Evolutionary conservation across 2,329 filamentous ascomycete species (phyloP).

Genomic region (Penicillium sp.): DNA sequence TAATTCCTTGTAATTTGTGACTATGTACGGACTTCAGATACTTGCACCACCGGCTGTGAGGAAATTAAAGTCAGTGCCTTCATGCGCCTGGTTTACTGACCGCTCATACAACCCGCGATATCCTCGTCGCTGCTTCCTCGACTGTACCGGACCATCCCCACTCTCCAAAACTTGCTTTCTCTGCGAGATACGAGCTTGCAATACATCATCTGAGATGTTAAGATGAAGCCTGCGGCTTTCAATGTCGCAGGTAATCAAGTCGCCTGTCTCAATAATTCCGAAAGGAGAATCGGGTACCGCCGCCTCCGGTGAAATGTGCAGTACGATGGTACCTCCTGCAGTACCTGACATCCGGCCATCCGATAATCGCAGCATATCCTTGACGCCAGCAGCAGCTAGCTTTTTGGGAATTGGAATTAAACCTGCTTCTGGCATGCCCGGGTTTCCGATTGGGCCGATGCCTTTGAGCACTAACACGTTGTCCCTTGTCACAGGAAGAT

Average conservation of each 20-base stretch:
- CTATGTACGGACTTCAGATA: background rate
- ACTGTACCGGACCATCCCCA: slow-evolving; percentile 13
- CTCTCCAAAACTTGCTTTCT: slow-evolving; percentile 20
- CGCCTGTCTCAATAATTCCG: slow-evolving; percentile 49
- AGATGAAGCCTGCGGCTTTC: slow-evolving; percentile 44
- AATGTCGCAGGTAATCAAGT: slow-evolving; percentile 48
- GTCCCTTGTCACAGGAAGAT: slow-evolving; percentile 44
- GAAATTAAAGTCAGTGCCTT: slow-evolving; percentile 43
- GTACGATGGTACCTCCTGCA: slow-evolving; percentile 54
- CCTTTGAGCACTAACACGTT: slow-evolving; percentile 50
- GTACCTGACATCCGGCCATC: slow-evolving; percentile 58
- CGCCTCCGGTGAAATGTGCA: slow-evolving; percentile 55
- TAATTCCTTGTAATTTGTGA: background rate
- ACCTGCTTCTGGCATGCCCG: slow-evolving; percentile 54
- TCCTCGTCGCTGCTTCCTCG: slow-evolving; percentile 32
- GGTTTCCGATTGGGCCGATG: slow-evolving; percentile 52
- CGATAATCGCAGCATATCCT: slow-evolving; percentile 54
- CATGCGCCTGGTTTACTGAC: slow-evolving; percentile 44
- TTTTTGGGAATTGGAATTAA: slow-evolving; percentile 53
- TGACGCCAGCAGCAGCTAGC: slow-evolving; percentile 46
- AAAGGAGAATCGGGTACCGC: slow-evolving; percentile 48
- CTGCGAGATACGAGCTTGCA: slow-evolving; percentile 38
- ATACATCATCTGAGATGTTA: slow-evolving; percentile 42
- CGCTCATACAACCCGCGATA: slow-evolving; percentile 44
- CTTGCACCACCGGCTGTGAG: slow-evolving; percentile 27